Percentiles rank a stretch among this genome's conserved stretches.
Evolutionary conservation across 192 early-diverging fungal genomes (phyloP).

Genomic region (Geosiphon pyriformis): DNA sequence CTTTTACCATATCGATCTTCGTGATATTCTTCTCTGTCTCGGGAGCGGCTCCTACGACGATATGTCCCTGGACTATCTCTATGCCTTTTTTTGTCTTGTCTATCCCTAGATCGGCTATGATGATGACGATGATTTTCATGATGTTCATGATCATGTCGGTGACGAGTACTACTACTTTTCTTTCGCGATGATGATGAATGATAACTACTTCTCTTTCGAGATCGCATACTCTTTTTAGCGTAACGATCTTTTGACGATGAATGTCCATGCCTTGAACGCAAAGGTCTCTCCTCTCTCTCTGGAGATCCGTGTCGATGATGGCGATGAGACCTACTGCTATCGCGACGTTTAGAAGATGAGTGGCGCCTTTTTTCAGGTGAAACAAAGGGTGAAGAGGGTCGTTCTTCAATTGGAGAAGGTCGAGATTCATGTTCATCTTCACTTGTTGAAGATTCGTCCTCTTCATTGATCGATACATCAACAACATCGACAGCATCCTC

Average conservation of each 20-base stretch:
- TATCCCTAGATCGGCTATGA: too few species aligned
- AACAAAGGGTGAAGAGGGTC: not conserved
- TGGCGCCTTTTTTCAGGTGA: slow-evolving; percentile 5
- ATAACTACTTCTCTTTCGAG: too few species aligned
- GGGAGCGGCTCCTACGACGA: too few species aligned
- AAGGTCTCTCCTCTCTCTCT: slow-evolving; percentile 9
- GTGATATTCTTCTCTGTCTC: too few species aligned
- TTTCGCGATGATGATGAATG: too few species aligned
- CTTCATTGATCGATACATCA: slow-evolving; percentile 14
- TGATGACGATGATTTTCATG: too few species aligned
- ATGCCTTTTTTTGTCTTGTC: too few species aligned
- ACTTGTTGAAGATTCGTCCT: not conserved
- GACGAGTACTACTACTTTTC: too few species aligned
- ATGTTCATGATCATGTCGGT: too few species aligned
- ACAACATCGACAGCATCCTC: slow-evolving; percentile 11
- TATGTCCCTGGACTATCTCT: too few species aligned
- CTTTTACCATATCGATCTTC: too few species aligned
- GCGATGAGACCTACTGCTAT: slow-evolving; percentile 6
- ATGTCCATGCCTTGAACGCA: slow-evolving; percentile 1
- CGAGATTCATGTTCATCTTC: slow-evolving; percentile 5
- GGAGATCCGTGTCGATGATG: slow-evolving; percentile 13
- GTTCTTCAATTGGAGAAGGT: slow-evolving; percentile 6
- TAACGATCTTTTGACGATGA: slow-evolving; percentile 9
- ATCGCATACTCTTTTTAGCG: too few species aligned
- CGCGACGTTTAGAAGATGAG: slow-evolving; percentile 5